phyloP scores from a whole-genome alignment of 2,329 filamentous ascomycete species.

The Aspergillus niger region DNA sequence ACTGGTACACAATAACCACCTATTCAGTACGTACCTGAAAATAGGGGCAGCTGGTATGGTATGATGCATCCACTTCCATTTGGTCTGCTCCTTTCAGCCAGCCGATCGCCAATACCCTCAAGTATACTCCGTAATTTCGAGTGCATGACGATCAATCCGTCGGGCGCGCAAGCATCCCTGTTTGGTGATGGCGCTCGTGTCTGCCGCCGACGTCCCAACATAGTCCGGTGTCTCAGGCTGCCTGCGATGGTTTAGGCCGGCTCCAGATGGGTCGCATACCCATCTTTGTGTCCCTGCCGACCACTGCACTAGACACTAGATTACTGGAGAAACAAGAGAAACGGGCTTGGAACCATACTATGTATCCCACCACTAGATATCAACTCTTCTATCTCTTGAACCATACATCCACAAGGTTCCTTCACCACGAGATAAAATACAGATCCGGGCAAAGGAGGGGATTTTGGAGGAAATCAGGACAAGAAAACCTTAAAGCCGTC shows the following conservation, averaged over 20 bases:
- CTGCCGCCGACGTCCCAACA: not conserved
- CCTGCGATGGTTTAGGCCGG: not conserved
- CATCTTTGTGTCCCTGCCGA: not conserved
- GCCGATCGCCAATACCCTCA: not conserved
- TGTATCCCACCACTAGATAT: not conserved
- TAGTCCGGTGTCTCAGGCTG: constrained; percentile 1
- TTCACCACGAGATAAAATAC: too few species aligned
- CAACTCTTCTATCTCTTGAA: not conserved
- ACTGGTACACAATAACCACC: too few species aligned
- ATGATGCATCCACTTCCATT: constrained; percentile 9
- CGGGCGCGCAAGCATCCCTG: not conserved
- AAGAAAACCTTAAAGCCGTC: constrained; percentile 2
- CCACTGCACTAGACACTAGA: not conserved
- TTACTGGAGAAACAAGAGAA: not conserved
- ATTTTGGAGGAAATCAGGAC: not conserved
- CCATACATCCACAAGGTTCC: not conserved
- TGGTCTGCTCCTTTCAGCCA: constrained; percentile 3
- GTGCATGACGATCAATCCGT: constrained; percentile 8
- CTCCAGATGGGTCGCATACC: not conserved
- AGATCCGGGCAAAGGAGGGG: not conserved
- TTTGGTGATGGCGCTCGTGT: constrained; percentile 3
- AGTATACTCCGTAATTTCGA: not conserved
- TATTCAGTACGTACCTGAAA: not conserved
- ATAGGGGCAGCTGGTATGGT: constrained; percentile 1
- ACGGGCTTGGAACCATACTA: not conserved